Evolutionary conservation across 2,329 filamentous ascomycete genomes (phyloP), one percentile per base, ranked within the genome.

Genomic region (Claviceps spartinae): DNA sequence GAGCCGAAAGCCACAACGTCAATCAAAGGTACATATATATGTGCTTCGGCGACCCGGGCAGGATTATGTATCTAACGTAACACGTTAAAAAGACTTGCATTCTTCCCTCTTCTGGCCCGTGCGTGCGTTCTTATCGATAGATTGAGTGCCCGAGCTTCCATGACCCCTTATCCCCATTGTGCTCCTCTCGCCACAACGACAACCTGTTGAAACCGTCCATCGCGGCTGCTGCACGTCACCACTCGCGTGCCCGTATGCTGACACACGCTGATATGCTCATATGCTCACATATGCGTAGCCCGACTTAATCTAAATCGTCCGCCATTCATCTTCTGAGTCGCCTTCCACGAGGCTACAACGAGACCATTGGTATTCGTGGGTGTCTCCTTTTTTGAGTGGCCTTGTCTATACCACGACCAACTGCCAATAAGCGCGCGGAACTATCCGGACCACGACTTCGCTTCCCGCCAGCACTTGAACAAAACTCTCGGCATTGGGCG

Each of bases 151-250:
- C 22, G 7, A 26, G 20, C 22, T 18, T 20, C 16, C 20, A 34
- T 9, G 42, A 24, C 22, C 42, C 11, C 22, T 26, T 52, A 37
- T 54, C 43, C 26, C 49, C 16, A 48, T 30, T 26, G 52, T 54
- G 48, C 52, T 54, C 36, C 24, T 24, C 14, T 45, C 37, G 49
- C 38, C 49, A 30, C 47, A 49, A 13, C 46, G 47, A 30, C 52
- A 48, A 26, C 36, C 34, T 44, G n/a, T 36, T 37, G 44, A 51
- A 48, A 24, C 40, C 41, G 36, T 40, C 40, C 34, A 48, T 48
- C 37, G 52, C n/a, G 18, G 36, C 26, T 51, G 45, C 47, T 38
- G 45, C 47, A 47, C 22, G 36, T 49, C 22, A 45, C 49, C 50
- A 49, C 42, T 36, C 18, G 42, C 30, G 43, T 18, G 36, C 4